Base-by-base conservation (phyloP, 2,329 filamentous ascomycete species). In the Penicillium sp. region DNA sequence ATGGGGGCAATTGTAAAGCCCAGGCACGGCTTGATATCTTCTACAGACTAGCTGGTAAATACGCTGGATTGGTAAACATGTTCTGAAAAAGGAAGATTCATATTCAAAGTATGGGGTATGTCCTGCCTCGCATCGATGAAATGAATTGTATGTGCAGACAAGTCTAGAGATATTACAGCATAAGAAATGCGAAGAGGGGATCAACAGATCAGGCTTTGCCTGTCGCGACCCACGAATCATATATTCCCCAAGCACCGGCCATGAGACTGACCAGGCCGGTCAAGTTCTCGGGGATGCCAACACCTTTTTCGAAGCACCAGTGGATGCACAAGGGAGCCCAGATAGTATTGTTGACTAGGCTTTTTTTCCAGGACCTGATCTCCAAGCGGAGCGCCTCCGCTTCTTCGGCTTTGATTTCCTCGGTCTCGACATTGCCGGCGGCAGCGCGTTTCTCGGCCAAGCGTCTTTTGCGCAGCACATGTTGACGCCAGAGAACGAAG, bases 241-340 rank as follows among this genome's bases (percentile, higher is more conserved):
- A 71, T 54, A 82, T 68, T 13, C 75, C 76, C 69, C 77, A 78
- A 57, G 75, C 67, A 3, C 77, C 79, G 14, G 80, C 81, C 59
- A 80, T 67, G 48, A 78, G 80, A 7, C 88, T 88, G 52, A 86
- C 76, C 24, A 84, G 66, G 0, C 86, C 87, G 26, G 88, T 78
- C 68, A 81, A 76, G 58, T 80, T 78, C 58, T 87, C 84, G 35
- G 82, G 81, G 54, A 90, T 73, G 10, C 74, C 74, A 52, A 86
- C 71, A 0, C 90, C 90, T 55, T 84, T 78, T 58, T 90, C 86
- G 42, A 88, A 73, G 67, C 90, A 89, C 88, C 90, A 96, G 78
- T 97, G 91, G 26, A 93, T 69, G 59, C 90, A 93, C 71, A 96
- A 79, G 31, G 93, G 91, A 55, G 90, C 86, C 86, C 90, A 96